These are phyloP conservation scores for Diutina siamensis DNA, from an alignment of 1,139 yeast species.

Conservation along the genomic window DNA sequence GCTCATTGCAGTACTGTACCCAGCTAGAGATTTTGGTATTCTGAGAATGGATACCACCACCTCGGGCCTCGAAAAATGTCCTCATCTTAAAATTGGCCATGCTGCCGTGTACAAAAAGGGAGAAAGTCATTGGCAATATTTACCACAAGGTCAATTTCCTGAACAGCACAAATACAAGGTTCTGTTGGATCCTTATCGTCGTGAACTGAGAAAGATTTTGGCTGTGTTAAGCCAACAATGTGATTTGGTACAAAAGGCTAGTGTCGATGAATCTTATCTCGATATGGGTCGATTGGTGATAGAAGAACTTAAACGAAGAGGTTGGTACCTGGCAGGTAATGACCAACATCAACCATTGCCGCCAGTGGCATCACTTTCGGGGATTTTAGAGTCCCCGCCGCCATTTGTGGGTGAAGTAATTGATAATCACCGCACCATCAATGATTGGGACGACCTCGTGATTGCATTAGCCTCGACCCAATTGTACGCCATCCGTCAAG, in stretches of 20 bases:
- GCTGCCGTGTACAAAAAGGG: conserved; percentile 93
- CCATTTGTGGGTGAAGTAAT: background rate
- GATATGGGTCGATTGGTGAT: conserved; percentile 53
- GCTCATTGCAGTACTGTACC: conserved; percentile 80
- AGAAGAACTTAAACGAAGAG: conserved; percentile 6
- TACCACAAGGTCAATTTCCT: conserved; percentile 19
- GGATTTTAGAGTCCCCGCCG: background rate
- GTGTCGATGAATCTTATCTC: conserved; percentile 86
- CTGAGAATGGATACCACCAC: conserved; percentile 63
- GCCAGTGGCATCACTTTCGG: background rate
- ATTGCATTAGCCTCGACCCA: conserved; percentile 54
- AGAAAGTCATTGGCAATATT: conserved; percentile 69
- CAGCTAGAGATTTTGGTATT: conserved; percentile 79
- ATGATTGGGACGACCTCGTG: conserved; percentile 82
- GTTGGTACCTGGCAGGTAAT: conserved; percentile 18
- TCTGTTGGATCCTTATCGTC: conserved; percentile 78
- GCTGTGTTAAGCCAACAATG: conserved; percentile 43
- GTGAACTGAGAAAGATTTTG: conserved; percentile 76
- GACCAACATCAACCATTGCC: conserved; percentile 20
- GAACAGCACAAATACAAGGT: conserved; percentile 56
- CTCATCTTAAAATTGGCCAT: conserved; percentile 65
- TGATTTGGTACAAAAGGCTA: conserved; percentile 78
- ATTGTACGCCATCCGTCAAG: conserved; percentile 40
- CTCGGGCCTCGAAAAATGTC: conserved; percentile 65
- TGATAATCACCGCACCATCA: background rate